These are phyloP conservation scores for Saksenaea oblongispora DNA, from an alignment of 371 early-diverging fungal genomes.

Conservation along the genomic window DNA sequence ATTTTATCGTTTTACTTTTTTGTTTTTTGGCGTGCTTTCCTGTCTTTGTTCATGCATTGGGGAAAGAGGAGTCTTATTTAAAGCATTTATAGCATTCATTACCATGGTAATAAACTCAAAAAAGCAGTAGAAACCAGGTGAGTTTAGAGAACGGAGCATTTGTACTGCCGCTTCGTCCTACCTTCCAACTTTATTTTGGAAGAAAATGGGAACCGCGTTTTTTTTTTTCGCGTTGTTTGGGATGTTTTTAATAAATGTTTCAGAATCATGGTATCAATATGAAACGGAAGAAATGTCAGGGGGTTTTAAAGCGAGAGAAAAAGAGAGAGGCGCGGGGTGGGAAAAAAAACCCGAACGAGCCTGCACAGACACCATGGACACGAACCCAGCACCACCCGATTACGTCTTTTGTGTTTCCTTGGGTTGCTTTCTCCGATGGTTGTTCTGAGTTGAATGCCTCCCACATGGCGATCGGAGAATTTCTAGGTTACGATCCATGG, in stretches of 20 bases:
- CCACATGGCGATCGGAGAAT: background rate
- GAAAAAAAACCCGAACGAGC: background rate
- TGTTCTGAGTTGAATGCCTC: background rate
- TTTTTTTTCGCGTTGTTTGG: no score
- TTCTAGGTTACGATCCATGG: background rate
- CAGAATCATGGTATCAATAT: background rate
- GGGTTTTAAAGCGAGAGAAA: background rate
- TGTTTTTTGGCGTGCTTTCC: background rate
- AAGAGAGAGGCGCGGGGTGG: background rate
- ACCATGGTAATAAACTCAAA: background rate
- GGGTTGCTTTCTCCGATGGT: background rate
- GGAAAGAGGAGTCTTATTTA: background rate
- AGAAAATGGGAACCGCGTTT: no score
- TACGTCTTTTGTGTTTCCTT: constrained; percentile 2
- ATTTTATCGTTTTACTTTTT: no score
- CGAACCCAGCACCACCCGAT: background rate
- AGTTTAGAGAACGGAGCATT: background rate
- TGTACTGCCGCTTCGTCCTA: background rate
- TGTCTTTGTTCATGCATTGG: background rate
- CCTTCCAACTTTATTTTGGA: background rate
- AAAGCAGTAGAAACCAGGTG: background rate
- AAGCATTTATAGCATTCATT: background rate
- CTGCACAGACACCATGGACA: constrained; percentile 2
- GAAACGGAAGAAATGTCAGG: background rate
- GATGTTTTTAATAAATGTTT: no score